Evolutionary conservation across 2,329 filamentous ascomycete genomes (phyloP), one percentile per base, ranked within the genome.

Genomic region (Diaporthe aspalathi): DNA sequence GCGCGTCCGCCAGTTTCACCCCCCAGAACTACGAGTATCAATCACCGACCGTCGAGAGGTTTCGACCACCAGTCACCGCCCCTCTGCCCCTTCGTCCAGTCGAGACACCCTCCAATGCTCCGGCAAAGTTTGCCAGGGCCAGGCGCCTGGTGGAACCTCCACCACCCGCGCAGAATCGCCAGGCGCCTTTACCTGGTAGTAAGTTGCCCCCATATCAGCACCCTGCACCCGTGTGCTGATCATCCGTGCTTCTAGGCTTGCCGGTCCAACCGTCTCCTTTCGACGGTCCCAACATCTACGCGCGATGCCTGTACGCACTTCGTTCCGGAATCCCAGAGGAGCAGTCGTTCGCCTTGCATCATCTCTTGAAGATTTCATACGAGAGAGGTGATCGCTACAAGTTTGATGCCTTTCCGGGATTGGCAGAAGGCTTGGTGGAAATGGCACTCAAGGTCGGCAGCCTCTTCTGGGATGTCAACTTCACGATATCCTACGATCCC

Each of bases 371-470:
- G 79, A 98, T 98, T 35, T 98, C 95, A 0, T 96, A 92, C 78
- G 95, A 98, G 80, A 90, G 95, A 53, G 95, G 95, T 56, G 96
- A 98, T 79, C 97, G 97, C 81, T 98, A 97, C 82, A 93, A 94
- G 73, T 98, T 98, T 75, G 94, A 97, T 76, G 93, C 94, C 6
- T 98, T 98, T 76, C 92, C 93, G 1, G 92, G 94, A 12, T 87
- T 99, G 35, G 94, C 94, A 0, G 96, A 98, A 80, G 93, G 93
- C 3, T 87, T 99, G 12, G 90, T 97, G 69, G 92, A 94, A 73
- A 97, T 97, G 78, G 91, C 93, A 2, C 85, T 98, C 63, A 90
- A 95, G 73, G 88, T 97, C 50, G 92, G 92, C 70, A 88, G 86
- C 57, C 83, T 97, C 16, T 97, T 95, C 81, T 96, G 94, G 78